Percentiles rank a stretch among this genome's conserved stretches.
These are phyloP conservation scores for Colletotrichum sublineola DNA, from an alignment of 2,329 filamentous ascomycete species.

Conservation along the genomic window DNA sequence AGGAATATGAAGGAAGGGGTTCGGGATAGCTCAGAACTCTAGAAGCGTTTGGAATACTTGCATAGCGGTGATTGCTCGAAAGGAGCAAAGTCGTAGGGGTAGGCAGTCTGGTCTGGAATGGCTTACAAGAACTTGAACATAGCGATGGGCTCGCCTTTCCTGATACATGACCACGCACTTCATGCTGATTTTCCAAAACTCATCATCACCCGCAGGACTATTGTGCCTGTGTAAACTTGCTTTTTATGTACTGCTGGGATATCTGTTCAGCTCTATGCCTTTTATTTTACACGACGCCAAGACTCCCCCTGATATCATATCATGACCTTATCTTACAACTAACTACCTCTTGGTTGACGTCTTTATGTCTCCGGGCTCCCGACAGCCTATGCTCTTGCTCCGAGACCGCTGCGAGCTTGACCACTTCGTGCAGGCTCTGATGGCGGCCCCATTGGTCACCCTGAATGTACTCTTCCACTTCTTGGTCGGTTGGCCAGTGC, in stretches of 20 bases:
- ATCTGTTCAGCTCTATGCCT: constrained; percentile 13
- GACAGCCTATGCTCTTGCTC: not conserved
- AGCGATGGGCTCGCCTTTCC: not conserved
- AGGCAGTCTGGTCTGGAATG: not conserved
- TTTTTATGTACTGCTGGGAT: constrained; percentile 6
- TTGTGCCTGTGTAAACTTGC: not conserved
- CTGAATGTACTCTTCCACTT: constrained; percentile 52
- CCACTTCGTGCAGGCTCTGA: constrained; percentile 22
- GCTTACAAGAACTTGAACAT: too few species aligned
- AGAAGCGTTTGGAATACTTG: too few species aligned
- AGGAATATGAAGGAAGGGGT: not conserved
- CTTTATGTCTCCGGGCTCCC: not conserved
- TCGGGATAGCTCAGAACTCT: not conserved
- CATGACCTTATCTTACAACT: not conserved
- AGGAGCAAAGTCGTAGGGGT: not conserved
- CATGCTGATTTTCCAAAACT: not conserved
- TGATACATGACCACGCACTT: not conserved
- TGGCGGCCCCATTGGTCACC: constrained; percentile 31
- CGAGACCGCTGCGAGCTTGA: not conserved
- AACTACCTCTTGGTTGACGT: not conserved
- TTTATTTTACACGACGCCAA: constrained; percentile 1
- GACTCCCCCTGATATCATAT: not conserved
- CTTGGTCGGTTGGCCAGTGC: constrained; percentile 56
- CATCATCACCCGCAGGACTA: too few species aligned
- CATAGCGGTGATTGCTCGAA: not conserved